These are phyloP conservation scores for Endogone sp. DNA, from an alignment of 192 early-diverging fungal genomes.

Conservation along the genomic window DNA sequence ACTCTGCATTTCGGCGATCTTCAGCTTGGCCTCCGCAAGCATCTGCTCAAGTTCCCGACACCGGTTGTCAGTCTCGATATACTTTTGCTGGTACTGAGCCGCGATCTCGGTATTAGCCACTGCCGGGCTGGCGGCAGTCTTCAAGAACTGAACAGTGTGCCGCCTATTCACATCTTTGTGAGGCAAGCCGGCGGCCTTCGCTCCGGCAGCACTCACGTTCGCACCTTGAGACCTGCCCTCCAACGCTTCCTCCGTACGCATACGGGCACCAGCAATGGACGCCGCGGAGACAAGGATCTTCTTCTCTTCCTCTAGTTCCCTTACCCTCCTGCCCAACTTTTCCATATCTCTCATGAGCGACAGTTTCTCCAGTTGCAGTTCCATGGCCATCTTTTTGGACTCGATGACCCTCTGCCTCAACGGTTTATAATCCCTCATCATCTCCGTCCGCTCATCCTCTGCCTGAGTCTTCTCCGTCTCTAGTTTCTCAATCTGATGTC, in stretches of 20 bases:
- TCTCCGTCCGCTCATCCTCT: conserved; percentile 11
- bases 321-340: conserved; percentile 4
- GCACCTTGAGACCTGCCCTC: not conserved
- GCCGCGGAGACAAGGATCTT: not conserved
- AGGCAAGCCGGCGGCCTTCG: not conserved
- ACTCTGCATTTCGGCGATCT: conserved; percentile 26
- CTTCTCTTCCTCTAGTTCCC: conserved; percentile 22
- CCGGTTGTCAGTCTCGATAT: conserved; percentile 27
- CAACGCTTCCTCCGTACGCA: not conserved
- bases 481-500: conserved; percentile 21
- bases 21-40: conserved; percentile 32
- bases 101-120: not conserved
- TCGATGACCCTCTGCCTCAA: conserved; percentile 16
- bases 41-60: conserved; percentile 36
- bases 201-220: not conserved
- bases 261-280: not conserved
- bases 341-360: conserved; percentile 11
- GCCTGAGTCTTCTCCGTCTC: conserved; percentile 27
- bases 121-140: not conserved
- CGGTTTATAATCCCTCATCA: conserved; percentile 19
- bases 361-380: conserved; percentile 32
- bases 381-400: conserved; percentile 26
- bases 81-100: conserved; percentile 30
- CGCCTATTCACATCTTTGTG: conserved; percentile 10
- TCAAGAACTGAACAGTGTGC: conserved; percentile 20